These are phyloP conservation scores for Coemansia sp. DNA, from an alignment of 192 early-diverging fungal genomes.

Conservation along the genomic window DNA sequence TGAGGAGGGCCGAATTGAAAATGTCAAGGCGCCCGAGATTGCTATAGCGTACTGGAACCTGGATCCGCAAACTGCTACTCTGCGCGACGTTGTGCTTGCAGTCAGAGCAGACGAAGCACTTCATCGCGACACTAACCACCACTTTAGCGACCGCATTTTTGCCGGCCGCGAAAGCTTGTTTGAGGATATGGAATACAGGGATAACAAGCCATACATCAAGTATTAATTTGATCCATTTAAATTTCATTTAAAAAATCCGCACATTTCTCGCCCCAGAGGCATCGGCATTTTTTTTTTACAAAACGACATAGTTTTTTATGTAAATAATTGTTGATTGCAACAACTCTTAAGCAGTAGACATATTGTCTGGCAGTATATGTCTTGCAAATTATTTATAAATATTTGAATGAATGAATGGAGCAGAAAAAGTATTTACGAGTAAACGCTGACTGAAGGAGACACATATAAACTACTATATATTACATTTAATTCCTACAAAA, in stretches of 20 bases:
- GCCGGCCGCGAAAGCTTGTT: slow-evolving; percentile 52
- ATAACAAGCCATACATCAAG: slow-evolving; percentile 29
- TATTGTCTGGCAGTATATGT: no score
- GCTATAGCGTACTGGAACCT: slow-evolving; percentile 85
- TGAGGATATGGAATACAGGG: slow-evolving; percentile 31
- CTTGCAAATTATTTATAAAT: no score
- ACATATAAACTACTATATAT: no score
- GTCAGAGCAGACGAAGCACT: slow-evolving; percentile 85
- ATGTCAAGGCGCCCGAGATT: slow-evolving; percentile 75
- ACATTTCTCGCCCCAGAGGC: no score
- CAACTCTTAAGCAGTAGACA: not conserved
- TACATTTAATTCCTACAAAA: no score
- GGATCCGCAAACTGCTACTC: slow-evolving; percentile 55
- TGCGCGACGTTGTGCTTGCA: slow-evolving; percentile 81
- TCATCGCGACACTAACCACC: slow-evolving; percentile 90
- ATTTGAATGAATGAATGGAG: no score
- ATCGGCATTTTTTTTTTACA: not conserved
- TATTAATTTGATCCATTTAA: slow-evolving; percentile 5
- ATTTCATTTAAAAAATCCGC: not conserved
- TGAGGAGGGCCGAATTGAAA: slow-evolving; percentile 67
- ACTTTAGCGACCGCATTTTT: slow-evolving; percentile 66
- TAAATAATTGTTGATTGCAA: not conserved
- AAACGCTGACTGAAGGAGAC: no score
- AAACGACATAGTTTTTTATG: slow-evolving; percentile 1
- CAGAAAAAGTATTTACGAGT: no score